Percentiles rank a stretch among this genome's conserved stretches.
These are phyloP conservation scores for Botrytis elliptica DNA, from an alignment of 2,329 filamentous ascomycete genomes.

Conservation along the genomic window DNA sequence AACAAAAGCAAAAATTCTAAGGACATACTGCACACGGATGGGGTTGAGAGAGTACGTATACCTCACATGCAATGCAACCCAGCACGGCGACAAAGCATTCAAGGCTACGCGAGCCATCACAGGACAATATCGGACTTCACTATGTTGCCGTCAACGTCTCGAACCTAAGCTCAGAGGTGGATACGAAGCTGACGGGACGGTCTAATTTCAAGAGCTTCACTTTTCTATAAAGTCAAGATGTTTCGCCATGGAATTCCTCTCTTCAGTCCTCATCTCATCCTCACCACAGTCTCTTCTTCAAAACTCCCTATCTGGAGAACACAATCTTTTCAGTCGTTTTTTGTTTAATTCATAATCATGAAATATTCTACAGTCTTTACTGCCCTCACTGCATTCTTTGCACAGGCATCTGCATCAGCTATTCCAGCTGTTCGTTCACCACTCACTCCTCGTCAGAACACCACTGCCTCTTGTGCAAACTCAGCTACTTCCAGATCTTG, in stretches of 20 bases:
- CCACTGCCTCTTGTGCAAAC: conserved; percentile 31
- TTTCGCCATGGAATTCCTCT: conserved; percentile 4
- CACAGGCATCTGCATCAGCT: conserved; percentile 28
- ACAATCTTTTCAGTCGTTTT: background rate
- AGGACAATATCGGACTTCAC: background rate
- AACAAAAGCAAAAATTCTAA: background rate
- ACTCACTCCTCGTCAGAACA: conserved; percentile 21
- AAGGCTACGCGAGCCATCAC: background rate
- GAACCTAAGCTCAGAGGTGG: background rate
- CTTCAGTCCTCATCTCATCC: conserved; percentile 1
- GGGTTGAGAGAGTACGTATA: background rate
- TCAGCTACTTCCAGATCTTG: conserved; percentile 37
- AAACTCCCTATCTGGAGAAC: background rate
- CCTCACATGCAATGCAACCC: conserved; percentile 3
- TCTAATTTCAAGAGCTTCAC: background rate
- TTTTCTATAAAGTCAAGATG: conserved; percentile 6
- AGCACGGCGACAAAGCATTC: background rate
- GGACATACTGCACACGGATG: background rate
- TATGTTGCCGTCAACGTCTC: background rate
- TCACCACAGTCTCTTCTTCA: conserved; percentile 2
- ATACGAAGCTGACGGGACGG: background rate
- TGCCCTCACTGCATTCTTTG: conserved; percentile 27
- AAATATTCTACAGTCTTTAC: conserved; percentile 32
- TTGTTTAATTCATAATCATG: conserved; percentile 26
- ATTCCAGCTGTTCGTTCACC: conserved; percentile 27